Base-by-base conservation (phyloP, 768 basidiomycete genomes). In the Naganishia onofrii region DNA sequence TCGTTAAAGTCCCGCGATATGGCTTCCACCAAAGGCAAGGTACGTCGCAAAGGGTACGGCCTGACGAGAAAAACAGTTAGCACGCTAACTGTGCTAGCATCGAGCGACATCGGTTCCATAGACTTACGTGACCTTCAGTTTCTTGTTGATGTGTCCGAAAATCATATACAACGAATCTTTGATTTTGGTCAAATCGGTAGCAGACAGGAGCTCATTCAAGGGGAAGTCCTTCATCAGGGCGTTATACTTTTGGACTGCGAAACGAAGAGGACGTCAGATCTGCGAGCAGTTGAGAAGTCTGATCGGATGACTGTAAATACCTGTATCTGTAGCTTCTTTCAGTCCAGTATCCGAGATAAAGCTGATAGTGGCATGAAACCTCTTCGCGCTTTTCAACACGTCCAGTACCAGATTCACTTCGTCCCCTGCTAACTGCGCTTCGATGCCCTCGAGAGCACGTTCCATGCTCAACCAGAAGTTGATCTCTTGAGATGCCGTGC, bases 161-260 rank as follows among this genome's bases (percentile, higher is more conserved):
- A 98, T 95, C 70, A 90, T 85, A 0, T 86, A 82, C 15, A 97
- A 84, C 4, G 91, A 88, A 80, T 96, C 93, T 78, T 95, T 90
- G 44, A 98, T 89, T 83, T 94, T 96, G 79, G 91, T 90, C 1
- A 98, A 87, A 80, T 98, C 96, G 2, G 96, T 96, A 0, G 96
- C 93, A 10, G 94, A 92, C 31, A 99, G 86, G 23, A 98, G 87
- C 77, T 97, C 95, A 79, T 99, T 96, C 32, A 99, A 84, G 0
- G 96, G 96, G 76, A 98, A 98, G 78, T 99, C 96, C 82, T 95
- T 96, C 96, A 99, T 98, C 68, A 98, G 85, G 72, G 91, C 89
- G 77, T 99, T 98, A 84, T 97, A 95, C 81, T 96, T 97, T 84
- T 94, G 93, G 13, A 97, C 95, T 92, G 74, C 7, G 56, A 13